phyloP scores from a whole-genome alignment of 1,284 basidiomycete genomes.

The Chondrostereum purpureum region DNA sequence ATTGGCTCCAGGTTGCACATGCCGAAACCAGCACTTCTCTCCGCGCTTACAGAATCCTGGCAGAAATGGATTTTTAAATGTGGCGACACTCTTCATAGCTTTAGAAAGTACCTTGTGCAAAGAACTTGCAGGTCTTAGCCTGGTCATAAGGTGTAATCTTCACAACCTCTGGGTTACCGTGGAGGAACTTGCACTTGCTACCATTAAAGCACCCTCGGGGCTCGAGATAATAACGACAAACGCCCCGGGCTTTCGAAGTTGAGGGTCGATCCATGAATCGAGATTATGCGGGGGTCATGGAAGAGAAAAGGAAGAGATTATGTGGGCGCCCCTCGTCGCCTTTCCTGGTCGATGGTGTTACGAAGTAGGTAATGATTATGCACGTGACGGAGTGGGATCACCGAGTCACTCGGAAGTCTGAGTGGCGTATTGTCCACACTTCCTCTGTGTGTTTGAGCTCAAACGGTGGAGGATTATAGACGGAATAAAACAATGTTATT shows the following conservation, averaged over 20 bases:
- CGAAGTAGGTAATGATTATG: no score
- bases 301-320: no score
- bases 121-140: constrained; percentile 61
- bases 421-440: no score
- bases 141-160: constrained; percentile 61
- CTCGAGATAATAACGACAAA: constrained; percentile 56
- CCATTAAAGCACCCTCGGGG: constrained; percentile 62
- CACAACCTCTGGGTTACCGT: constrained; percentile 37
- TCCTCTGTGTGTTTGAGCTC: no score
- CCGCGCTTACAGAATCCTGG: constrained; percentile 62
- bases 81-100: neutral
- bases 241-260: constrained; percentile 57
- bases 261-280: constrained; percentile 32
- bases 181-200: constrained; percentile 66
- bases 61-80: constrained; percentile 1
- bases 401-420: no score
- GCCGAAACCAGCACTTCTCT: constrained; percentile 66
- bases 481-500: no score
- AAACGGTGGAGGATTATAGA: no score
- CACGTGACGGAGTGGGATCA: no score
- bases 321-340: no score
- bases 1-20: constrained; percentile 27
- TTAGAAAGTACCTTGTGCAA: constrained; percentile 39
- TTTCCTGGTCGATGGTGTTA: no score
- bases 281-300: no score